These are phyloP conservation scores for Scutellaria minor DNA, from an alignment of 257 asterid species.

Conservation along the genomic window DNA sequence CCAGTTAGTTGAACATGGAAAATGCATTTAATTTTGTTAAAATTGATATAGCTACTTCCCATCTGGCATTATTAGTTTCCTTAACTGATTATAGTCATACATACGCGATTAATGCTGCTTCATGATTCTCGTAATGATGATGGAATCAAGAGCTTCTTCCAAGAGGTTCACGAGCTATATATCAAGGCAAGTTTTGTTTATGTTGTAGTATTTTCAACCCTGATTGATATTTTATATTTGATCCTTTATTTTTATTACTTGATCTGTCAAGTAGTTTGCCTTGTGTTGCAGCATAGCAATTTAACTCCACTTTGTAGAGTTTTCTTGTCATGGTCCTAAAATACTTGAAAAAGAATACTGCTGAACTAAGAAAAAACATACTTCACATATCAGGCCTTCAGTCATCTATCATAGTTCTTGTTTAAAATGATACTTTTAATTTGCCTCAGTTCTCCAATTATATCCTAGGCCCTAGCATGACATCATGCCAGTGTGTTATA, in stretches of 20 bases:
- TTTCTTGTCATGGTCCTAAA: not conserved
- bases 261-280: constrained; percentile 12
- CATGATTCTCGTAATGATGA: constrained; percentile 97
- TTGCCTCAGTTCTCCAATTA: not conserved
- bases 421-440: constrained; percentile 1
- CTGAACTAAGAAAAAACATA: too few relatives aligned
- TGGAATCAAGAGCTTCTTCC: constrained; percentile 98
- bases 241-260: not conserved
- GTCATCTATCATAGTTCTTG: not conserved
- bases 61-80: not conserved
- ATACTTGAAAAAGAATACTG: too few relatives aligned
- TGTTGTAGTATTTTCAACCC: not conserved
- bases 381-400: not conserved
- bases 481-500: not conserved
- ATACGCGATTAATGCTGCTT: constrained; percentile 95
- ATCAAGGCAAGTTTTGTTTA: constrained; percentile 60
- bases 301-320: not conserved
- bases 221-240: constrained; percentile 7
- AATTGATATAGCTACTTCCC: too few relatives aligned
- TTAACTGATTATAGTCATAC: constrained; percentile 58
- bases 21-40: too few relatives aligned
- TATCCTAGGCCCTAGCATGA: not conserved
- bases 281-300: not conserved
- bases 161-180: constrained; percentile 94
- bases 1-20: too few relatives aligned